Percentiles rank a stretch among this genome's conserved stretches.
phyloP scores from a whole-genome alignment of 352 stramenopile species.

The Phytophthora sojae region DNA sequence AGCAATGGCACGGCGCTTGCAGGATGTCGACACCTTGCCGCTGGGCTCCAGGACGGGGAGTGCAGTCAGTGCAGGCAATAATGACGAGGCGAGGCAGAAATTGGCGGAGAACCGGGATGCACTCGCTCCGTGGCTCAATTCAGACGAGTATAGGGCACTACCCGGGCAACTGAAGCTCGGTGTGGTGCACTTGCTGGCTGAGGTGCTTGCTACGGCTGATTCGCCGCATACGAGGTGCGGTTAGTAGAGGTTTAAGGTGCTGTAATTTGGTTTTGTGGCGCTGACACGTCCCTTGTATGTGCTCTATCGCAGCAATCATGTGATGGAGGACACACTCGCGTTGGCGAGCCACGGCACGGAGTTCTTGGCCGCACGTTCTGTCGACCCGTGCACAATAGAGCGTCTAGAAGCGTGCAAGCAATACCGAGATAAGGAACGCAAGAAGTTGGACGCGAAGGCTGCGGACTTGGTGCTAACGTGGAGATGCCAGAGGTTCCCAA shows the following conservation, averaged over 20 bases:
- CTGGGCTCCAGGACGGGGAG: slow-evolving; percentile 6
- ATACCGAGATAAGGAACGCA: slow-evolving; percentile 18
- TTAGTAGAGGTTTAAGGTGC: background rate
- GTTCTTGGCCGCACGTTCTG: slow-evolving; percentile 41
- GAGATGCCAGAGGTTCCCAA: slow-evolving; percentile 59
- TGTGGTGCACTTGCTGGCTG: slow-evolving; percentile 38
- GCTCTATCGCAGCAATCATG: slow-evolving; percentile 18
- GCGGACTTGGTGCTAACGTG: slow-evolving; percentile 42
- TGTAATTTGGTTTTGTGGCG: background rate
- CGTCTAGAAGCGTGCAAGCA: slow-evolving; percentile 19
- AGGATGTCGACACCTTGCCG: slow-evolving; percentile 1
- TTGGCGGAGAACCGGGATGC: slow-evolving; percentile 5
- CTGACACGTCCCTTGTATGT: background rate
- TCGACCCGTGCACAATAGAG: slow-evolving; percentile 17
- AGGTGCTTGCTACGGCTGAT: slow-evolving; percentile 36
- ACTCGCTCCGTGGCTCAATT: slow-evolving; percentile 25
- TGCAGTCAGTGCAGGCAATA: slow-evolving; percentile 8
- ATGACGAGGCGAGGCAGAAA: slow-evolving; percentile 18
- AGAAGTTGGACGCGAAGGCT: slow-evolving; percentile 31
- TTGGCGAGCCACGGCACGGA: slow-evolving; percentile 53
- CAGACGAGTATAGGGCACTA: slow-evolving; percentile 33
- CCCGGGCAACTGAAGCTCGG: slow-evolving; percentile 41
- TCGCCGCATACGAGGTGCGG: slow-evolving; percentile 46
- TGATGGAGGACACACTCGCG: slow-evolving; percentile 59
- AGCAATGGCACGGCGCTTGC: slow-evolving; percentile 3